A percentile compares a stretch with the other conserved stretches of the same genome.
phyloP scores from a whole-genome alignment of 2,329 filamentous ascomycete species.

The Ustilaginoidea virens region DNA sequence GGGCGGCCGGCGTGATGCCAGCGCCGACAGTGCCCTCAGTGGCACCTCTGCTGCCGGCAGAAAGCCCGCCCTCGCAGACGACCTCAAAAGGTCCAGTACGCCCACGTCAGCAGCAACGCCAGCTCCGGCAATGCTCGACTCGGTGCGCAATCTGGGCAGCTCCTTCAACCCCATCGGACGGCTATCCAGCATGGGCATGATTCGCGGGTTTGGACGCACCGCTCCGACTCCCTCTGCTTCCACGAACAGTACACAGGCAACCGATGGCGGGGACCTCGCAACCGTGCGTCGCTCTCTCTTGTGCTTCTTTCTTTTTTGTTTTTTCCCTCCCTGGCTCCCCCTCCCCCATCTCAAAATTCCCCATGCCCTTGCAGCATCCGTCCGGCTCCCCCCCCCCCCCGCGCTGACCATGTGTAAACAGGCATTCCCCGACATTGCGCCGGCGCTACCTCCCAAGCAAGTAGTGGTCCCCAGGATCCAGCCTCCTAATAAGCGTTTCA shows the following conservation, averaged over 20 bases:
- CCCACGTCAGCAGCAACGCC: conserved; percentile 30
- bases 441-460: conserved; percentile 35
- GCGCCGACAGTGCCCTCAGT: conserved; percentile 57
- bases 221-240: conserved; percentile 18
- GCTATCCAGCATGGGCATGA: conserved; percentile 56
- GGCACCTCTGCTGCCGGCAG: conserved; percentile 47
- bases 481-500: conserved; percentile 56
- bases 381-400: background rate
- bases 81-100: conserved; percentile 12
- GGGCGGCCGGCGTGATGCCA: conserved; percentile 60
- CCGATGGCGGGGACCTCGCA: conserved; percentile 40
- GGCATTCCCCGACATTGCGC: conserved; percentile 46
- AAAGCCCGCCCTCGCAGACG: conserved; percentile 36
- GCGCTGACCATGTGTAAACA: conserved; percentile 11
- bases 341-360: background rate
- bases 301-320: background rate
- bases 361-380: background rate
- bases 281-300: conserved; percentile 27
- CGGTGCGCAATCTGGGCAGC: conserved; percentile 66
- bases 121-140: conserved; percentile 54
- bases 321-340: background rate
- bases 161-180: conserved; percentile 72
- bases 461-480: conserved; percentile 34
- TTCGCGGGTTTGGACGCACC: conserved; percentile 58
- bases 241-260: conserved; percentile 20